These are phyloP conservation scores for Phoma sp. DNA, from an alignment of 2,329 filamentous ascomycete species.

Conservation along the genomic window DNA sequence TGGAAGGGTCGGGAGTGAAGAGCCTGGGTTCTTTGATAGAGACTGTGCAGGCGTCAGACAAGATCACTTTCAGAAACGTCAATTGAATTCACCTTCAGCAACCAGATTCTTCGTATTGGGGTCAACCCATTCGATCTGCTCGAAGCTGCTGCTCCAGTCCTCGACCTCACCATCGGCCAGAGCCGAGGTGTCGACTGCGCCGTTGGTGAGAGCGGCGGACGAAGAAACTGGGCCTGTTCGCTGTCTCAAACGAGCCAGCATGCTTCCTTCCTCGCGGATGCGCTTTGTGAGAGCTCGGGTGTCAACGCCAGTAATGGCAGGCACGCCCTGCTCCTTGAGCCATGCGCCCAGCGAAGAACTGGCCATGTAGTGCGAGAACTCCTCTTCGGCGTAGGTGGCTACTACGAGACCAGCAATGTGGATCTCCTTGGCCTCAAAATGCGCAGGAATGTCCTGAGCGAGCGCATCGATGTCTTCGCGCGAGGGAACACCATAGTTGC, in stretches of 20 bases:
- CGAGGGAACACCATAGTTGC: constrained; percentile 96
- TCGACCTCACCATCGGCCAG: constrained; percentile 38
- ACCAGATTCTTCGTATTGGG: constrained; percentile 94
- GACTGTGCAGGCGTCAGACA: constrained; percentile 63
- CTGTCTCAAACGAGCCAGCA: constrained; percentile 88
- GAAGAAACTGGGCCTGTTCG: constrained; percentile 60
- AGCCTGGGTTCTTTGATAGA: constrained; percentile 87
- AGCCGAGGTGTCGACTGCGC: constrained; percentile 40
- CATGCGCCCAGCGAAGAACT: constrained; percentile 88
- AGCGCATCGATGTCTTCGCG: constrained; percentile 84
- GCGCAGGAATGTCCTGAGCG: constrained; percentile 81
- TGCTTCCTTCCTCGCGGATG: constrained; percentile 92
- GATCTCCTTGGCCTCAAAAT: constrained; percentile 93
- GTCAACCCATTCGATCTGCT: constrained; percentile 85
- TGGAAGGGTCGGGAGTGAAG: constrained; percentile 75
- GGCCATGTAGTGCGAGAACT: constrained; percentile 94
- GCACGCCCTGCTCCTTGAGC: constrained; percentile 94
- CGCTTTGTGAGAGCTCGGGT: constrained; percentile 92
- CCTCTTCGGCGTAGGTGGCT: constrained; percentile 90
- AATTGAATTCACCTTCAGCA: constrained; percentile 76
- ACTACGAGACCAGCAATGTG: constrained; percentile 92
- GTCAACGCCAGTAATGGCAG: constrained; percentile 94
- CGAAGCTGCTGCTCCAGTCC: constrained; percentile 67
- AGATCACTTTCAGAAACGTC: constrained; percentile 12
- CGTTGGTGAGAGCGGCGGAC: constrained; percentile 47